Conservation (phyloP, 176 grass and related monocot genomes). For the Zoysia japonica region DNA sequence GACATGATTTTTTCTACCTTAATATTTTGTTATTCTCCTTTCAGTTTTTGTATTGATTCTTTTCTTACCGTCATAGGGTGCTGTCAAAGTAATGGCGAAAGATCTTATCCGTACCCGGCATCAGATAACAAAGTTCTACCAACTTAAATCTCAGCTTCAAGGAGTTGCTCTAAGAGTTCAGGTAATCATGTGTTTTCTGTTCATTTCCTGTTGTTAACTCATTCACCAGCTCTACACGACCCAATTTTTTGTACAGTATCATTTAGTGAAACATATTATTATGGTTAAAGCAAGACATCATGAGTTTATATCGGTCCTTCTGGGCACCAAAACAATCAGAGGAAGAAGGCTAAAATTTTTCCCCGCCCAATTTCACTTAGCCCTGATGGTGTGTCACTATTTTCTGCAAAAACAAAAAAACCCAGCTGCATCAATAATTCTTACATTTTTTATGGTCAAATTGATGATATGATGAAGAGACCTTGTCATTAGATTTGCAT, state of each 20-base stretch:
- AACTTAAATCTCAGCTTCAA: slow-evolving; percentile 81
- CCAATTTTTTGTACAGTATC: neutral
- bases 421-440: neutral
- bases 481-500: neutral
- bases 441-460: neutral
- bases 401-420: no score
- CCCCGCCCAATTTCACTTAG: neutral
- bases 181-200: slow-evolving; percentile 26
- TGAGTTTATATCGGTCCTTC: neutral
- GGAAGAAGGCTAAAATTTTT: neutral
- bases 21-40: no score
- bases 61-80: slow-evolving; percentile 38
- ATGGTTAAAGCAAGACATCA: neutral
- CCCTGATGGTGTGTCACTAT: neutral
- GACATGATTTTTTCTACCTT: no score
- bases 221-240: neutral
- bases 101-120: slow-evolving; percentile 80
- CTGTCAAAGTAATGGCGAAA: slow-evolving; percentile 84
- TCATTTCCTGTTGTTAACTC: neutral
- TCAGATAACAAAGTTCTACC: slow-evolving; percentile 87
- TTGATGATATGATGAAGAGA: neutral
- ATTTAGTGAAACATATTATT: neutral
- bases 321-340: neutral
- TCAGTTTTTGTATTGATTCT: no score
- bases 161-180: slow-evolving; percentile 80